These are phyloP conservation scores for Sicyos baderoa DNA, from an alignment of 306 rosid genomes.

Conservation along the genomic window DNA sequence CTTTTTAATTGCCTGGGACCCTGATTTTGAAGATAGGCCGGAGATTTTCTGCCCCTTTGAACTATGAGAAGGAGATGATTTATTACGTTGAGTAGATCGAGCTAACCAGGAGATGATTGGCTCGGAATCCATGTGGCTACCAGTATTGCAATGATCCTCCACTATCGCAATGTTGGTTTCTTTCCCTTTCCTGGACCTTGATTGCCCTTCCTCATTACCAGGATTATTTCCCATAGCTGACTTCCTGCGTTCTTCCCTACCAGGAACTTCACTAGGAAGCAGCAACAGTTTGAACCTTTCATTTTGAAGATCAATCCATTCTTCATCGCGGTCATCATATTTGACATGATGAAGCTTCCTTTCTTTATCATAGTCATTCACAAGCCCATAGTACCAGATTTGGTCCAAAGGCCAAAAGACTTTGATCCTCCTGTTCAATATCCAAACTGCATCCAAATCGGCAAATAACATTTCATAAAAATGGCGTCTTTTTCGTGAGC, in stretches of 20 bases:
- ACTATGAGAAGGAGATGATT: slow-evolving; percentile 42
- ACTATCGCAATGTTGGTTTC: slow-evolving; percentile 25
- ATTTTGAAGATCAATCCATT: slow-evolving; percentile 78
- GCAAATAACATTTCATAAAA: slow-evolving; percentile 63
- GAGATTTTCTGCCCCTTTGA: slow-evolving; percentile 63
- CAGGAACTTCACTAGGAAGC: slow-evolving; percentile 83
- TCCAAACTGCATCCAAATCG: slow-evolving; percentile 68
- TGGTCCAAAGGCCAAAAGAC: slow-evolving; percentile 96
- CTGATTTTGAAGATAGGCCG: slow-evolving; percentile 27
- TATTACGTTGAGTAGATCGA: slow-evolving; percentile 52
- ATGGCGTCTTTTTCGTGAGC: slow-evolving; percentile 72
- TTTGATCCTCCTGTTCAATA: slow-evolving; percentile 62
- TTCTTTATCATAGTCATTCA: slow-evolving; percentile 50
- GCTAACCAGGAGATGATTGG: slow-evolving; percentile 93
- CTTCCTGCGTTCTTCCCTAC: slow-evolving; percentile 37
- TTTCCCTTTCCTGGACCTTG: slow-evolving; percentile 40
- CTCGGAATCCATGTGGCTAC: slow-evolving; percentile 65
- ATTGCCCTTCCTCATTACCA: slow-evolving; percentile 34
- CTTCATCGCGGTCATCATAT: slow-evolving; percentile 92
- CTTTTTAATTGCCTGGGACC: slow-evolving; percentile 39
- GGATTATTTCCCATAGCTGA: slow-evolving; percentile 26
- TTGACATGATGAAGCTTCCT: slow-evolving; percentile 73
- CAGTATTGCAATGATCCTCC: slow-evolving; percentile 44
- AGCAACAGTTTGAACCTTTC: slow-evolving; percentile 92
- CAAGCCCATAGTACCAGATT: slow-evolving; percentile 84